Evolutionary conservation across 805 yeast genomes (phyloP).

Genomic region (Candida ascalaphidarum): DNA sequence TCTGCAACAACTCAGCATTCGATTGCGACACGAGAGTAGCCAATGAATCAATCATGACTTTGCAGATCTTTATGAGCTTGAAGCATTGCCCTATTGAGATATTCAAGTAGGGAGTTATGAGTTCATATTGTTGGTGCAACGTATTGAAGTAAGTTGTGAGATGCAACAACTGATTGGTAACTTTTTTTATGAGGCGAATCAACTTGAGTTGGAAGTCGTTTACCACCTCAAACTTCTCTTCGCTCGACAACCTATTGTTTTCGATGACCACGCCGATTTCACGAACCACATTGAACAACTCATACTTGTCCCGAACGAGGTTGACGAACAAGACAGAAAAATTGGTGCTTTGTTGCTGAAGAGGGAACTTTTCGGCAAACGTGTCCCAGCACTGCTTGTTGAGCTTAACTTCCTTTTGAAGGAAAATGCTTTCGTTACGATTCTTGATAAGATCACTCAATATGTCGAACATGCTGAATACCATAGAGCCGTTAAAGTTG

Average conservation of each 20-base stretch:
- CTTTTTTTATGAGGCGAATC: conserved; percentile 26
- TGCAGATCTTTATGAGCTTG: conserved; percentile 25
- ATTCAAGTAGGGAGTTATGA: conserved; percentile 23
- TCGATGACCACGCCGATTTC: conserved; percentile 17
- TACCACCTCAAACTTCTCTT: conserved; percentile 16
- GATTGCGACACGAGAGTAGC: conserved; percentile 10
- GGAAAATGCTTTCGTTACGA: too few relatives aligned
- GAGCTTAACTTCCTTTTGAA: too few relatives aligned
- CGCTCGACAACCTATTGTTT: conserved; percentile 5
- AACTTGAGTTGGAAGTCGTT: conserved; percentile 32
- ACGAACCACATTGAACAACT: conserved; percentile 23
- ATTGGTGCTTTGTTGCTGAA: too few relatives aligned
- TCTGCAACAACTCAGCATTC: conserved; percentile 19
- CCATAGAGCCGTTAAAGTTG: too few relatives aligned
- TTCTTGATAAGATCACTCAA: conserved; percentile 7
- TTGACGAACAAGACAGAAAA: conserved; percentile 9
- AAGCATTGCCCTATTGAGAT: conserved; percentile 23
- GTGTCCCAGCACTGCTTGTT: too few relatives aligned
- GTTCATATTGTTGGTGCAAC: conserved; percentile 7
- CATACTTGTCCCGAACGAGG: conserved; percentile 25
- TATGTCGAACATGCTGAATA: conserved; percentile 6
- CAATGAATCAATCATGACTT: conserved; percentile 25
- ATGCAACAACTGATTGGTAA: conserved; percentile 17
- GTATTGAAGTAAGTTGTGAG: conserved; percentile 22
- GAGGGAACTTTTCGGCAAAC: too few relatives aligned